Percentiles rank a stretch among this genome's conserved stretches.
These are phyloP conservation scores for Saprolegnia parasitica DNA, from an alignment of 352 stramenopile genomes.

Conservation along the genomic window DNA sequence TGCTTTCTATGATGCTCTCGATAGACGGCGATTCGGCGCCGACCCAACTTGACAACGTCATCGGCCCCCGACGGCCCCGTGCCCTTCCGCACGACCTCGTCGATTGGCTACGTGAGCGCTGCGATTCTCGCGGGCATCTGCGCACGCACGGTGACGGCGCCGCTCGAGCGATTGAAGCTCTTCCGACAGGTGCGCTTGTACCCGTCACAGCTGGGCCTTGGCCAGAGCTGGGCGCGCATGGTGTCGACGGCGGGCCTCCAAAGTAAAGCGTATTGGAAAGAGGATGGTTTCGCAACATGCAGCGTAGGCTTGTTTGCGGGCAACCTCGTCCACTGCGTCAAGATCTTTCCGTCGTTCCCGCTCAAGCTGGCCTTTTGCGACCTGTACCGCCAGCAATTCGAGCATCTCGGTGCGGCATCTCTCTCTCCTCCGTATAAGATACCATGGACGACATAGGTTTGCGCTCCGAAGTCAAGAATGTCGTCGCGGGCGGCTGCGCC, in stretches of 20 bases:
- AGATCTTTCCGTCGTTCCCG: slow-evolving; percentile 71
- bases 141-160: slow-evolving; percentile 58
- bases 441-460: not conserved
- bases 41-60: slow-evolving; percentile 33
- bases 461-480: slow-evolving; percentile 45
- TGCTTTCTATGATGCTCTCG: not conserved
- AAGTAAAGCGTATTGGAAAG: slow-evolving; percentile 32
- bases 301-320: slow-evolving; percentile 63
- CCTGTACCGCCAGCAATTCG: slow-evolving; percentile 56
- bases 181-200: slow-evolving; percentile 54
- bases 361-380: slow-evolving; percentile 76
- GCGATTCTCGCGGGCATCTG: slow-evolving; percentile 62
- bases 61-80: slow-evolving; percentile 31
- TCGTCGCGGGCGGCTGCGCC: slow-evolving; percentile 56
- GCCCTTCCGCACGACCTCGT: slow-evolving; percentile 24
- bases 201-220: slow-evolving; percentile 24
- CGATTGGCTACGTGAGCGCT: slow-evolving; percentile 32
- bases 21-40: slow-evolving; percentile 32
- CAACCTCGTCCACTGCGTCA: slow-evolving; percentile 77
- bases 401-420: slow-evolving; percentile 18
- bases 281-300: not conserved
- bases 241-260: slow-evolving; percentile 49
- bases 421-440: not conserved
- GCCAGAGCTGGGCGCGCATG: slow-evolving; percentile 62
- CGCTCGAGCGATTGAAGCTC: slow-evolving; percentile 78